Evolutionary conservation across 2,329 filamentous ascomycete species (phyloP).

Genomic region (Chaetomium strumarium): DNA sequence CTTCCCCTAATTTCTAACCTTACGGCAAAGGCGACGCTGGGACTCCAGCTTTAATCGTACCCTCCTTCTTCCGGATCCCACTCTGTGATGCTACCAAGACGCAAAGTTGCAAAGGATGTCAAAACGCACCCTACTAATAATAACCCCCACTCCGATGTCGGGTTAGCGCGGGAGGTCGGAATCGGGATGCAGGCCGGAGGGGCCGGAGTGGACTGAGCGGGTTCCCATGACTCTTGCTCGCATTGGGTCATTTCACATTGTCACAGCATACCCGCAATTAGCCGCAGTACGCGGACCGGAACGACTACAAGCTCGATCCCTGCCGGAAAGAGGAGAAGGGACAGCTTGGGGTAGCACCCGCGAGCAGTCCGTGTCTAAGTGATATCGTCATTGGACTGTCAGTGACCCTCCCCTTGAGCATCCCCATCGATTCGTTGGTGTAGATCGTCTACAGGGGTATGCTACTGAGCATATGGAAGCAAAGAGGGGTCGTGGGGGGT

Average conservation of each 20-base stretch:
- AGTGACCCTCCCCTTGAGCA: not conserved
- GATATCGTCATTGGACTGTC: slow-evolving; percentile 15
- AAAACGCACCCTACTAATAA: not conserved
- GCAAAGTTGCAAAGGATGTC: not conserved
- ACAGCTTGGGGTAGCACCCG: slow-evolving; percentile 3
- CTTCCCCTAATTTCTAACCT: too few relatives aligned
- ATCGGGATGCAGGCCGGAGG: not conserved
- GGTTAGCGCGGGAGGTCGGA: not conserved
- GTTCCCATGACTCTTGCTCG: not conserved
- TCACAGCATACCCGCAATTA: slow-evolving; percentile 5
- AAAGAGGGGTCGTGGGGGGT: slow-evolving; percentile 12
- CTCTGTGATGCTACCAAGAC: not conserved
- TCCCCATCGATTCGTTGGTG: not conserved
- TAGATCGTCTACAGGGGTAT: slow-evolving; percentile 3
- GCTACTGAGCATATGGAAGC: not conserved
- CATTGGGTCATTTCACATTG: not conserved
- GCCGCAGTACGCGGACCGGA: not conserved
- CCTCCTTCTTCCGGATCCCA: not conserved
- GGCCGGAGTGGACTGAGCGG: slow-evolving; percentile 8
- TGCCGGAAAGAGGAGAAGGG: not conserved
- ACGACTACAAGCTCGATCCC: not conserved
- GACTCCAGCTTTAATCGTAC: not conserved
- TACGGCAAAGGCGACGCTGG: not conserved
- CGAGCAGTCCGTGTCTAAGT: not conserved
- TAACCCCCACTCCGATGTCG: slow-evolving; percentile 7